These are phyloP conservation scores for cucumber (Cucumis sativus) DNA, from an alignment of 306 rosid species.

Conservation along the genomic window Cucumber_9930_V3 NC_026658.2:2227001-2227500, in stretches of 20 bases:
- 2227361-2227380: not conserved
- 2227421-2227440: not conserved
- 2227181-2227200: too few relatives aligned
- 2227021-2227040: not conserved
- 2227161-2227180: too few relatives aligned
- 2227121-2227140: too few relatives aligned
- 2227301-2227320: not conserved
- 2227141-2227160: too few relatives aligned
- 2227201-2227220: too few relatives aligned
- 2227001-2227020: not conserved
- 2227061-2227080: not conserved
- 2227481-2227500: constrained; percentile 52
- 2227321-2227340: not conserved
- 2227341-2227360: not conserved
- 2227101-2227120: too few relatives aligned
- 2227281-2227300: not conserved
- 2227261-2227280: not conserved
- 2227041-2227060: too few relatives aligned
- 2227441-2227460: not conserved
- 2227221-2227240: too few relatives aligned
- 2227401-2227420: not conserved
- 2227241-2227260: not conserved
- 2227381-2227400: not conserved
- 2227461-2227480: not conserved
- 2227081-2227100: not conserved